Evolutionary conservation across 2,329 filamentous ascomycete genomes (phyloP).

Genomic region (Calonectria montana): DNA sequence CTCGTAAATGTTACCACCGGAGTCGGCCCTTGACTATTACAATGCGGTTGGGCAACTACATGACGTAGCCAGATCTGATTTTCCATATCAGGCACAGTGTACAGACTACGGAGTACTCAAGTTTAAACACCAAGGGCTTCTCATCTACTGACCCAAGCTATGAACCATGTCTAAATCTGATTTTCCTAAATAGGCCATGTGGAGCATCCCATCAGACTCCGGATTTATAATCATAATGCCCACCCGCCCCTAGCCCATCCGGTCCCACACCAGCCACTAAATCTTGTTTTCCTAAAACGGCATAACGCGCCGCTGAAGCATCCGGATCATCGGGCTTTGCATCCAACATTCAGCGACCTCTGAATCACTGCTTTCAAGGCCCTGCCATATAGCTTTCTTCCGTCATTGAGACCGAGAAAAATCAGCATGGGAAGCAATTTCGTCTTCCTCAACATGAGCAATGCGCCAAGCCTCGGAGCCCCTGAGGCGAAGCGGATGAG

Average conservation of each 20-base stretch:
- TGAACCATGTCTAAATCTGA: conserved; percentile 1
- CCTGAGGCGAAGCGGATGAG: conserved; percentile 28
- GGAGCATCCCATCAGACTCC: background rate
- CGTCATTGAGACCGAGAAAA: background rate
- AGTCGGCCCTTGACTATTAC: background rate
- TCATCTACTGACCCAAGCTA: background rate
- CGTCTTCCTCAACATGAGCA: conserved; percentile 34
- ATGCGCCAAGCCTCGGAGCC: conserved; percentile 23
- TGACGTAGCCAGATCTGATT: background rate
- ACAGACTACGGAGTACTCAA: no score
- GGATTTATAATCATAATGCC: background rate
- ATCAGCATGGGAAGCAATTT: conserved; percentile 18
- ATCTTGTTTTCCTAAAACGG: conserved; percentile 33
- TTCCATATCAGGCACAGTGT: background rate
- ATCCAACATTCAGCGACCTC: background rate
- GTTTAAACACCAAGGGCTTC: background rate
- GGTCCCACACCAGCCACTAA: conserved; percentile 5
- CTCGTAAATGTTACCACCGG: background rate
- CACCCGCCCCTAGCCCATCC: background rate
- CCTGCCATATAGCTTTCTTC: background rate
- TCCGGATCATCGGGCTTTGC: background rate
- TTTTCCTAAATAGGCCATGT: conserved; percentile 23
- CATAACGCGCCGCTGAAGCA: background rate
- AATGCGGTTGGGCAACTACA: background rate
- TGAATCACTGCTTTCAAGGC: background rate